Conservation (phyloP, 257 asterid genomes). For the Mitragyna speciosa region DNA sequence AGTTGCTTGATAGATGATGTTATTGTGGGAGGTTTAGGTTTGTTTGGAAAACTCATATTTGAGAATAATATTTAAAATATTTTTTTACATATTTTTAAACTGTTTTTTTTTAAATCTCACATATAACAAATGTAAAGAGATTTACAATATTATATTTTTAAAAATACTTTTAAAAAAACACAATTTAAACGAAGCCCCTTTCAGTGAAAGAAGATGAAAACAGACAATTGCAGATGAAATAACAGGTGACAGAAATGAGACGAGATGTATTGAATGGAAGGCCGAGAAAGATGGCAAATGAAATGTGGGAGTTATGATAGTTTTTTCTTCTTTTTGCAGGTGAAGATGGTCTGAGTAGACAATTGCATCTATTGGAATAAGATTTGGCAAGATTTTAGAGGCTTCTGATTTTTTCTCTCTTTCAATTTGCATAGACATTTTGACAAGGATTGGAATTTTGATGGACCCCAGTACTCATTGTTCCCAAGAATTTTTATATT, state of each 20-base stretch:
- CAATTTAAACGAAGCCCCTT: neutral
- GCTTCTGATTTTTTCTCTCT: constrained; percentile 25
- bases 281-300: constrained; percentile 35
- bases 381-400: constrained; percentile 38
- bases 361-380: constrained; percentile 38
- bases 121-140: too few relatives aligned
- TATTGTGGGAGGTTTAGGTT: constrained; percentile 11
- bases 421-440: constrained; percentile 21
- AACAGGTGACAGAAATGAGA: constrained; percentile 21
- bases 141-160: too few relatives aligned
- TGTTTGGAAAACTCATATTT: neutral
- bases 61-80: too few relatives aligned
- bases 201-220: neutral
- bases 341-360: constrained; percentile 57
- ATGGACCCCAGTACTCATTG: constrained; percentile 36
- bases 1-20: neutral
- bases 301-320: constrained; percentile 43
- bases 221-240: constrained; percentile 33
- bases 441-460: constrained; percentile 37
- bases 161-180: too few relatives aligned
- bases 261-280: constrained; percentile 31
- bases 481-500: constrained; percentile 12
- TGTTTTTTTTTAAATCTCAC: too few relatives aligned
- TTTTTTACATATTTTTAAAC: too few relatives aligned
- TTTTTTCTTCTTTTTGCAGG: constrained; percentile 48